A percentile compares a stretch with the other conserved stretches of the same genome.
Evolutionary conservation across 805 yeast species (phyloP).

Genomic region (Cyberlindnera japonica): DNA sequence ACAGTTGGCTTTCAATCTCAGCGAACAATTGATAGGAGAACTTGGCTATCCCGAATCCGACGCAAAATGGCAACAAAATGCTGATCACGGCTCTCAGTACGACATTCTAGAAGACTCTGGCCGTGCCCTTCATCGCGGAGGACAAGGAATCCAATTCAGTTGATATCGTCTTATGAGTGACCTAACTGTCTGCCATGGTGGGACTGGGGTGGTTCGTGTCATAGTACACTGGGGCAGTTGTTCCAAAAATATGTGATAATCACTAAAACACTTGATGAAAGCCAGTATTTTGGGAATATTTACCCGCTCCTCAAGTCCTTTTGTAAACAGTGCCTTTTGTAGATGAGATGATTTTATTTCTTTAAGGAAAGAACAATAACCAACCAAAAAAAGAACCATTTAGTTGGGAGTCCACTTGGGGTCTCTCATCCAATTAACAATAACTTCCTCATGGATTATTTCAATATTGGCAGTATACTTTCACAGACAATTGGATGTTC

Average conservation of each 20-base stretch:
- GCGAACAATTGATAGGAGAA: background rate
- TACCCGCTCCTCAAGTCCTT: constrained; percentile 16
- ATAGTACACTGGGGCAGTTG: background rate
- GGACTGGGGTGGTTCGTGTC: too few species aligned
- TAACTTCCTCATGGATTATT: background rate
- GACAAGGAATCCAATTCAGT: too few species aligned
- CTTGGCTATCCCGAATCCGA: constrained; percentile 18
- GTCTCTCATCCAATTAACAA: background rate
- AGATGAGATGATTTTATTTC: constrained; percentile 23
- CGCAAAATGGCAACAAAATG: constrained; percentile 19
- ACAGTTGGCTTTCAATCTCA: background rate
- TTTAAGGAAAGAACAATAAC: constrained; percentile 16
- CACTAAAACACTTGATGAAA: too few species aligned
- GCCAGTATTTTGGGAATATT: too few species aligned
- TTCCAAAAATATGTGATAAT: too few species aligned
- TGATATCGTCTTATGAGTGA: too few species aligned
- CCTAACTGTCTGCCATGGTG: too few species aligned
- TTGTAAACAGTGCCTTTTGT: constrained; percentile 17
- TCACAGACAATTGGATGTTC: background rate
- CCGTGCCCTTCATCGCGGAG: constrained; percentile 23
- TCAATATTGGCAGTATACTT: background rate
- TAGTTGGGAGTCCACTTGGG: background rate
- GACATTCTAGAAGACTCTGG: constrained; percentile 7
- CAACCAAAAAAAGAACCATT: constrained; percentile 18
- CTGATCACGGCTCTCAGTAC: constrained; percentile 23